These are phyloP conservation scores for Paraphoma sp. DNA, from an alignment of 2,329 filamentous ascomycete genomes.

Conservation along the genomic window DNA sequence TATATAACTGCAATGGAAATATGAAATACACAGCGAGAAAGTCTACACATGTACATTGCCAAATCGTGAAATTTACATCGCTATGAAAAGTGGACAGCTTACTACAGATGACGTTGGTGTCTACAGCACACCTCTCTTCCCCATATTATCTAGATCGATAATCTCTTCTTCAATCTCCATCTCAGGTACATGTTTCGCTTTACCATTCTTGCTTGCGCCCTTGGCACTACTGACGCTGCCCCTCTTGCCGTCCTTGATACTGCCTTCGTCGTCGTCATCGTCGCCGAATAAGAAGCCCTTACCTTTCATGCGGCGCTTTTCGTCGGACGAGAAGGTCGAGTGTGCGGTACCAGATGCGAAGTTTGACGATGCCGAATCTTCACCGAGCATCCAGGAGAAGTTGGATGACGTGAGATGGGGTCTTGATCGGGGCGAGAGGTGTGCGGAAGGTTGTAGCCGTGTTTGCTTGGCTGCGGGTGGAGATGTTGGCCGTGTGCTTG, in stretches of 20 bases:
- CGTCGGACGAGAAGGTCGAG: conserved; percentile 42
- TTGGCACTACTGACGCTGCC: conserved; percentile 27
- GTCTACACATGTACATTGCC: background rate
- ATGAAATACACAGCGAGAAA: background rate
- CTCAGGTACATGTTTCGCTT: conserved; percentile 31
- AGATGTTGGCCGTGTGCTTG: conserved; percentile 21
- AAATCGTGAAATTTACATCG: background rate
- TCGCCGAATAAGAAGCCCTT: conserved; percentile 51
- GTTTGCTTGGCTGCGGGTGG: conserved; percentile 16
- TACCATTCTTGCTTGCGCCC: conserved; percentile 18
- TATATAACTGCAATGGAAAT: background rate
- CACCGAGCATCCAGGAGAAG: conserved; percentile 77
- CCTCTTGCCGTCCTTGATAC: conserved; percentile 23
- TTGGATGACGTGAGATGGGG: conserved; percentile 75
- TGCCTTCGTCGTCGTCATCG: conserved; percentile 44
- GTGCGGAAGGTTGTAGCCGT: conserved; percentile 19
- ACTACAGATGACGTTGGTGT: background rate
- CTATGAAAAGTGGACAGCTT: background rate
- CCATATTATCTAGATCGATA: conserved; percentile 46
- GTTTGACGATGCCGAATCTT: conserved; percentile 41
- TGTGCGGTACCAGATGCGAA: conserved; percentile 45
- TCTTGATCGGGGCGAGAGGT: conserved; percentile 56
- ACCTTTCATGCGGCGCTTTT: conserved; percentile 44
- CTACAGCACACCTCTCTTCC: conserved; percentile 37
- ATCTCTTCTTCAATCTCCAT: conserved; percentile 44